A percentile compares a stretch with the other conserved stretches of the same genome.
These are phyloP conservation scores for Yamadazyma jaroonii DNA, from an alignment of 1,139 yeast genomes.

Conservation along the genomic window DNA sequence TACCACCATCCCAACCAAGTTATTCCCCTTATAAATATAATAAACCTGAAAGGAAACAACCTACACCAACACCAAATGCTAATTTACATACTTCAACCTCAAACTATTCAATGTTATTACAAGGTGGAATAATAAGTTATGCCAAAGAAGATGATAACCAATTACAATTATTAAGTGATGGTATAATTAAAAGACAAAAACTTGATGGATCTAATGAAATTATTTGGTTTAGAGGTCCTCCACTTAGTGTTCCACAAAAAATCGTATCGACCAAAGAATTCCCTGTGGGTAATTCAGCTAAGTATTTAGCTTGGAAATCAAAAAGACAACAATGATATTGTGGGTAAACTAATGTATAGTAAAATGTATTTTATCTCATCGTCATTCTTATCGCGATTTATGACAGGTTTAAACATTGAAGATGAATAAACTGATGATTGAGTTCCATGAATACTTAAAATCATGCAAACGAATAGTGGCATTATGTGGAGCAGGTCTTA, in stretches of 20 bases:
- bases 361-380: neutral
- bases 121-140: constrained; percentile 43
- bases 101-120: constrained; percentile 33
- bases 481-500: constrained; percentile 81
- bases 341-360: constrained; percentile 1
- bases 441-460: constrained; percentile 57
- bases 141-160: constrained; percentile 22
- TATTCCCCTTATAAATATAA: constrained; percentile 5
- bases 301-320: constrained; percentile 66
- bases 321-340: neutral
- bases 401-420: neutral
- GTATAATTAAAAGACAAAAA: constrained; percentile 23
- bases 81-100: constrained; percentile 33
- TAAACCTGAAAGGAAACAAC: constrained; percentile 16
- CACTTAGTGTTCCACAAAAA: constrained; percentile 55
- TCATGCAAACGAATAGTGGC: constrained; percentile 62
- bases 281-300: constrained; percentile 64
- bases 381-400: neutral
- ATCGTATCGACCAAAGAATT: constrained; percentile 26
- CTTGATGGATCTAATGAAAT: constrained; percentile 37
- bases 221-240: constrained; percentile 83
- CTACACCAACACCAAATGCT: constrained; percentile 19
- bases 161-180: constrained; percentile 18
- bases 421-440: constrained; percentile 20
- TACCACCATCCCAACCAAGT: neutral